Evolutionary conservation across 345 rosid species (phyloP).

Genomic region (Ceriops zippeliana): DNA sequence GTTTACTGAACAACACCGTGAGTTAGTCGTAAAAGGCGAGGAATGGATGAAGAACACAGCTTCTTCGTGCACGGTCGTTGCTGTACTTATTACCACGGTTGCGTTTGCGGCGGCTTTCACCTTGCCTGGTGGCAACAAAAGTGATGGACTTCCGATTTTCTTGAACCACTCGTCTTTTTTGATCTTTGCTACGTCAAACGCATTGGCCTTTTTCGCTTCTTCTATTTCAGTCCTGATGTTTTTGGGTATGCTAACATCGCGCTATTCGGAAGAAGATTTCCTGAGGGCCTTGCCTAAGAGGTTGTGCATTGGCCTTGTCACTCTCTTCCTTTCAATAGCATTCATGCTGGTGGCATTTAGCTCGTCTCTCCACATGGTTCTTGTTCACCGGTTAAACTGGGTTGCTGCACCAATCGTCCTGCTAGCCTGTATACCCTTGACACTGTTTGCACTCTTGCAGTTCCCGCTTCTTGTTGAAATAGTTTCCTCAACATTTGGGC

Average conservation of each 20-base stretch:
- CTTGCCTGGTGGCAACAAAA: slow-evolving; percentile 8
- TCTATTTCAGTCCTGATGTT: slow-evolving; percentile 14
- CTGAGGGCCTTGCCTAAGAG: slow-evolving; percentile 11
- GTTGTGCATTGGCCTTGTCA: slow-evolving; percentile 13
- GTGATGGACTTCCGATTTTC: slow-evolving; percentile 3
- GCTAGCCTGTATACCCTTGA: slow-evolving; percentile 5
- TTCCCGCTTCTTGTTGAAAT: slow-evolving; percentile 13
- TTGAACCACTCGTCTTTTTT: not conserved
- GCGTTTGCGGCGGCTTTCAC: slow-evolving; percentile 21
- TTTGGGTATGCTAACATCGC: slow-evolving; percentile 19
- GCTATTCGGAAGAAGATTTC: slow-evolving; percentile 20
- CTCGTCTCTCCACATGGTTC: not conserved
- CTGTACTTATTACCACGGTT: slow-evolving; percentile 17
- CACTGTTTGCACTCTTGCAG: slow-evolving; percentile 17
- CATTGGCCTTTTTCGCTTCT: slow-evolving; percentile 11
- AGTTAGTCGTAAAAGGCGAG: slow-evolving; percentile 13
- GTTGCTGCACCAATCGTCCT: slow-evolving; percentile 9
- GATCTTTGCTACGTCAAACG: slow-evolving; percentile 3
- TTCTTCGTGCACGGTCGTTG: slow-evolving; percentile 9
- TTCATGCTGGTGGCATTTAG: too few species aligned
- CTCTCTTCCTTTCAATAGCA: not conserved
- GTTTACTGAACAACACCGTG: slow-evolving; percentile 5
- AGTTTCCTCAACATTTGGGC: slow-evolving; percentile 2
- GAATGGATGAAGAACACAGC: slow-evolving; percentile 26
- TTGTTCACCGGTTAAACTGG: slow-evolving; percentile 4